Conservation (phyloP, 306 rosid species). For the Citrullus colocynthis region DNA sequence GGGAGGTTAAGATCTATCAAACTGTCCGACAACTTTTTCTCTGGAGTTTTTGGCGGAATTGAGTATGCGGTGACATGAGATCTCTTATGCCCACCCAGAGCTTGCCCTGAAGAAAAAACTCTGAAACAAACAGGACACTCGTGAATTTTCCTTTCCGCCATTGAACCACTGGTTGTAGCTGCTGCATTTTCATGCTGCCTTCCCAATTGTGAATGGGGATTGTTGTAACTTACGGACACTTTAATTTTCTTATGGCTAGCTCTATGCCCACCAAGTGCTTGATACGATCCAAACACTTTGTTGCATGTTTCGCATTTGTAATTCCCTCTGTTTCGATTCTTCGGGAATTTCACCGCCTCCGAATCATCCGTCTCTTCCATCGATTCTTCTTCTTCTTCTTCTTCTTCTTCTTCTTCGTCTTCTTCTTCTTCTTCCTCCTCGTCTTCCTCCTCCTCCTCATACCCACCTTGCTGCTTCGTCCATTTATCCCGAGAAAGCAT, state of each 20-base stretch:
- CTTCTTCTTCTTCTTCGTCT: constrained; percentile 1
- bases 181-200: constrained; percentile 13
- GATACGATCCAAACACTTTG: constrained; percentile 69
- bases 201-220: neutral
- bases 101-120: constrained; percentile 86
- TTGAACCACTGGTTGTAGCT: neutral
- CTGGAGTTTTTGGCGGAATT: neutral
- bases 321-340: constrained; percentile 25
- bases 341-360: constrained; percentile 28
- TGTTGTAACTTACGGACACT: neutral
- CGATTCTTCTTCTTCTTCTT: constrained; percentile 16
- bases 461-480: constrained; percentile 14
- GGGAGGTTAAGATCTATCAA: constrained; percentile 90
- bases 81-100: constrained; percentile 94
- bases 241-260: constrained; percentile 91
- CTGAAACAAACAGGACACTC: constrained; percentile 76
- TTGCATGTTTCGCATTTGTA: constrained; percentile 90
- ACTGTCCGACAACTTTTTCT: constrained; percentile 20
- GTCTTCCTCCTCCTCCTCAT: neutral
- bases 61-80: constrained; percentile 47
- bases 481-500: constrained; percentile 74
- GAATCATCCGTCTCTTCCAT: constrained; percentile 40
- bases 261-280: constrained; percentile 88
- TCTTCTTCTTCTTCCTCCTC: neutral
- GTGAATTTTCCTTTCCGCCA: constrained; percentile 39